A percentile compares a stretch with the other conserved stretches of the same genome.
Conservation (phyloP, 768 basidiomycete species). For the Hygrocybe punicea region DNA sequence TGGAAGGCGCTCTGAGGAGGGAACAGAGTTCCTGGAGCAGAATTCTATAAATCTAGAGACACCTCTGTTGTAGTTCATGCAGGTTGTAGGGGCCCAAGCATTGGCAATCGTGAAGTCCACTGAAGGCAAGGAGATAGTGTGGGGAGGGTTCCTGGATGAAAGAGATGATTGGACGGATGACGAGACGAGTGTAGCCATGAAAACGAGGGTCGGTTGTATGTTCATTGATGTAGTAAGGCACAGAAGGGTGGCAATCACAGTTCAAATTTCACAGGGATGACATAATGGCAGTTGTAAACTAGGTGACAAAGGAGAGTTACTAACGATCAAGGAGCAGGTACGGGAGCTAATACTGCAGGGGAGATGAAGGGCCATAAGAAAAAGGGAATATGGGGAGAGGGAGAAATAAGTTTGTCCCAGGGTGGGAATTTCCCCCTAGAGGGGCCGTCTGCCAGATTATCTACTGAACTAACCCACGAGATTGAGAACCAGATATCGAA, state of each 20-base stretch:
- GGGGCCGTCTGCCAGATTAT: constrained; percentile 21
- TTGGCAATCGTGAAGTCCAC: no score
- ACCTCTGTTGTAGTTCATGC: background rate
- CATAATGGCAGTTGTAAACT: background rate
- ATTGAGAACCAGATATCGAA: constrained; percentile 26
- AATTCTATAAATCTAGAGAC: background rate
- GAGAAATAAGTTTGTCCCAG: background rate
- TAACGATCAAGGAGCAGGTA: background rate
- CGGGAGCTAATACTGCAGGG: background rate
- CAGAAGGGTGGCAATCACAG: no score
- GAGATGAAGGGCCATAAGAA: background rate
- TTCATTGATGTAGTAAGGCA: no score
- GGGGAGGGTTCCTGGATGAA: background rate
- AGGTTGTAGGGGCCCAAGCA: no score
- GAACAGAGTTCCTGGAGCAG: background rate
- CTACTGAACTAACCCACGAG: constrained; percentile 22
- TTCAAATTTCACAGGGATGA: no score
- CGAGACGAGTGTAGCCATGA: background rate
- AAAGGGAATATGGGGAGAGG: background rate
- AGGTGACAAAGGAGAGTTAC: background rate
- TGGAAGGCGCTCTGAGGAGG: constrained; percentile 14
- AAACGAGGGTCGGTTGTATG: no score
- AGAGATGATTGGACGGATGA: background rate
- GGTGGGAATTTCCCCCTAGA: constrained; percentile 7
- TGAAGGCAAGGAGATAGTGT: background rate